Conservation (phyloP, 305 asterid genomes). For the Fraxinus velutina region DNA sequence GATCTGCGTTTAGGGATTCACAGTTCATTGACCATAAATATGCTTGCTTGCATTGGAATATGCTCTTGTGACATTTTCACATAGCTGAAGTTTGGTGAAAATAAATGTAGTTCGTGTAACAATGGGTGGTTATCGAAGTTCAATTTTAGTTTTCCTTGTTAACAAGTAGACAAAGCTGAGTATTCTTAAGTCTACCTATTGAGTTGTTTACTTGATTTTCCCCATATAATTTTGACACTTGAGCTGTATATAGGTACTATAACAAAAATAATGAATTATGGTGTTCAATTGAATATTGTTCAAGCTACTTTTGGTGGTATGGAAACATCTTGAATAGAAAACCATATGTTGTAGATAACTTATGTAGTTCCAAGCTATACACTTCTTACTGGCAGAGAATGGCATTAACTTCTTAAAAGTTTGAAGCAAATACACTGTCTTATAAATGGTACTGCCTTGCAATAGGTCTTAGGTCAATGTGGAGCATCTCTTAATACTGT, state of each 20-base stretch:
- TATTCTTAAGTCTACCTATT: background rate
- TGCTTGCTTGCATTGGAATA: background rate
- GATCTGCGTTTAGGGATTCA: background rate
- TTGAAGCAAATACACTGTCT: background rate
- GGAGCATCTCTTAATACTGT: slow-evolving; percentile 3
- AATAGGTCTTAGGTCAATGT: background rate
- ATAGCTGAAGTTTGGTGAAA: background rate
- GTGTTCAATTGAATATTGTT: background rate
- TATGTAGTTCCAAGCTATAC: background rate
- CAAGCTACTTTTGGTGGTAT: background rate
- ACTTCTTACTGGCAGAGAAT: background rate
- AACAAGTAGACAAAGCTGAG: background rate
- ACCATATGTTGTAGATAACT: background rate
- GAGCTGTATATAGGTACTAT: background rate
- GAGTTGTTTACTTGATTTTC: background rate
- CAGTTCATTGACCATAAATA: background rate
- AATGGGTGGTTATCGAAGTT: background rate
- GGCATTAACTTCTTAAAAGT: background rate
- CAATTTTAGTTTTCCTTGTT: background rate
- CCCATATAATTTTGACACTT: background rate
- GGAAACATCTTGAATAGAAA: background rate
- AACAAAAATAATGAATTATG: background rate
- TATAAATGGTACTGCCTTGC: background rate
- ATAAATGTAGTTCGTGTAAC: background rate
- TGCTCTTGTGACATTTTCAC: background rate